Percentiles rank a stretch among this genome's conserved stretches.
phyloP scores from a whole-genome alignment of 2,329 filamentous ascomycete genomes.

The Neophaeococcomyces aloes region DNA sequence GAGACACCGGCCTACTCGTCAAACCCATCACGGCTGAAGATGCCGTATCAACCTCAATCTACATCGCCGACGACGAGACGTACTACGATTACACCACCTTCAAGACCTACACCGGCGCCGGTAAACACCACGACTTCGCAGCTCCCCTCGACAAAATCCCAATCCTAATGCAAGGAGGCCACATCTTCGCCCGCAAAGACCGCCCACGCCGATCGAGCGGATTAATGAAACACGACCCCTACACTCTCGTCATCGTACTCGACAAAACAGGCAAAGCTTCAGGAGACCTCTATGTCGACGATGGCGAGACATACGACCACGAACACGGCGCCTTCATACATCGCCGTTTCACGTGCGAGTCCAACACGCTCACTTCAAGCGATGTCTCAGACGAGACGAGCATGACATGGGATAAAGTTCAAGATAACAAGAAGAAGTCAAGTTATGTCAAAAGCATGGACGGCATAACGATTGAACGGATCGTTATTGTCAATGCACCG shows the following conservation, averaged over 20 bases:
- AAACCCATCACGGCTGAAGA: slow-evolving; percentile 80
- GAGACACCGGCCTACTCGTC: slow-evolving; percentile 75
- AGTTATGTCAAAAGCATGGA: slow-evolving; percentile 71
- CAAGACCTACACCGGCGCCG: slow-evolving; percentile 60
- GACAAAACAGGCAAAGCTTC: slow-evolving; percentile 59
- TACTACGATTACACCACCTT: slow-evolving; percentile 97
- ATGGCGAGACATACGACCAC: slow-evolving; percentile 86
- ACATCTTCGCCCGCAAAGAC: slow-evolving; percentile 85
- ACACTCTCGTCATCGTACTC: slow-evolving; percentile 74
- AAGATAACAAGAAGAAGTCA: slow-evolving; percentile 52
- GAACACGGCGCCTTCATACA: slow-evolving; percentile 80
- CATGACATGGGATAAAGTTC: too few relatives aligned
- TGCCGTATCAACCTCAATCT: slow-evolving; percentile 62
- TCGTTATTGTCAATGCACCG: slow-evolving; percentile 73
- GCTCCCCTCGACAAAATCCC: slow-evolving; percentile 81
- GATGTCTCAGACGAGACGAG: slow-evolving; percentile 43
- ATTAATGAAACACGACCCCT: slow-evolving; percentile 89
- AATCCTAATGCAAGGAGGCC: slow-evolving; percentile 81
- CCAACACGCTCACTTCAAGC: slow-evolving; percentile 54
- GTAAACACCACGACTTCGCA: slow-evolving; percentile 57
- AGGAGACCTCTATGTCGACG: slow-evolving; percentile 81
- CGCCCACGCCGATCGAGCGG: slow-evolving; percentile 72
- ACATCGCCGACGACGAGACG: slow-evolving; percentile 75
- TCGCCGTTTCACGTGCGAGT: slow-evolving; percentile 60
- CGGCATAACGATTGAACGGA: slow-evolving; percentile 67